Evolutionary conservation across 352 stramenopile species (phyloP), one percentile per base, ranked within the genome.

Genomic region (Phytophthora pistaciae): DNA sequence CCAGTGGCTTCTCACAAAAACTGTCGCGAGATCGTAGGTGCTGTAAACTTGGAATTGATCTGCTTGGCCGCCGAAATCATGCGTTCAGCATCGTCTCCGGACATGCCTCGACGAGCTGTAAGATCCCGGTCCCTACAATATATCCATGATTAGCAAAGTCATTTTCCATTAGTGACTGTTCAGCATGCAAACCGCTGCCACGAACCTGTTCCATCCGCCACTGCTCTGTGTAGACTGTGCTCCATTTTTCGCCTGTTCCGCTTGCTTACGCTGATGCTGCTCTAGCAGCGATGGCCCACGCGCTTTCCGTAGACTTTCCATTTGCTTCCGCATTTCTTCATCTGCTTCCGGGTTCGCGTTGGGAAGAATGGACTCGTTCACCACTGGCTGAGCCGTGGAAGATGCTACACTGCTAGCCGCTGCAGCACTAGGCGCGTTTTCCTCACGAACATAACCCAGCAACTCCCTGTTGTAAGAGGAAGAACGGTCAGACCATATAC

Each of bases 41-140:
- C 84, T 16, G 90, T 93, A 60, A 96, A 96, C 79, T 94, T 94
- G 61, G 87, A 92, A 66, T 92, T 91, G 57, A 96, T 93, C 55
- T 92, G 73, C 58, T 90, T 88, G 9, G 88, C 91, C 20, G 87
- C 83, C 16, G 80, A 78, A 64, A 96, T 91, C 77, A 96, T 91
- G 31, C 81, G 75, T 9, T 90, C 74, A 10, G 90, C 90, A 42
- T 91, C 83, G 33, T 92, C 83, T 23, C 76, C 70, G 40, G 84
- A 92, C 74, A 96, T 87, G n/a, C 82, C 76, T 42, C 82, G 72
- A 25, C 87, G 78, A 49, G 64, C 72, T 16, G 75, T 79, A 53
- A 96, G 70, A 63, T 96, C 90, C 2, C 90, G 88, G 9, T 95
- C 88, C 64, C 90, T 93, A 58, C 56, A 67, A 60, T 16, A 10